Evolutionary conservation across 805 yeast genomes (phyloP).

Genomic region (Candida andamanensis): DNA sequence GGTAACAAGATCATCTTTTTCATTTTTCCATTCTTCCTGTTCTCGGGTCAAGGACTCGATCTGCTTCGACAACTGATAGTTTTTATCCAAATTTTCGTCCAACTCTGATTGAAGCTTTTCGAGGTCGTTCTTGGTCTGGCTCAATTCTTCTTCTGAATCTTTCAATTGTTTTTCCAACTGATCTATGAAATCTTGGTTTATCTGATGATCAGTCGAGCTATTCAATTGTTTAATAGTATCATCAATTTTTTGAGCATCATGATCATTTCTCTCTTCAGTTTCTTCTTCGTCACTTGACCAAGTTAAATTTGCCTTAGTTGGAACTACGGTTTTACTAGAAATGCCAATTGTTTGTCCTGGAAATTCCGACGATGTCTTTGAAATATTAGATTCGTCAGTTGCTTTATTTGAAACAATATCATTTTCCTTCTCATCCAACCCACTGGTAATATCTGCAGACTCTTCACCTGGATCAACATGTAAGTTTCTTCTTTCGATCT

Average conservation of each 20-base stretch:
- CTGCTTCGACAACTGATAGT: conserved; percentile 6
- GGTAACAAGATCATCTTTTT: conserved; percentile 6
- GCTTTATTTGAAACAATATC: too few species aligned
- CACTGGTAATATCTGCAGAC: neutral
- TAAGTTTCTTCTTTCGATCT: conserved; percentile 72
- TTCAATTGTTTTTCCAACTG: conserved; percentile 1
- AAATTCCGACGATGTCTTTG: conserved; percentile 6
- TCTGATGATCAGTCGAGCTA: neutral
- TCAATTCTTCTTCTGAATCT: conserved; percentile 2
- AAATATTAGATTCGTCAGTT: conserved; percentile 3
- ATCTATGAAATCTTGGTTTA: neutral
- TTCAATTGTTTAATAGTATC: neutral
- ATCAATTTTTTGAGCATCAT: conserved; percentile 1
- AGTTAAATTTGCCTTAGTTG: conserved; percentile 75
- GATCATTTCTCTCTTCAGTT: neutral
- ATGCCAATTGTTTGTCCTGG: conserved; percentile 33
- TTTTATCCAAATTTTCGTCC: conserved; percentile 4
- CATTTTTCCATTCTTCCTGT: conserved; percentile 4
- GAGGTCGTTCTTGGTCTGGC: conserved; percentile 5
- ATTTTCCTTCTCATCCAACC: conserved; percentile 1
- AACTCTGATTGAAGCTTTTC: conserved; percentile 6
- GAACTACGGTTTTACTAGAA: conserved; percentile 70
- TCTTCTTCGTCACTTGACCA: conserved; percentile 83
- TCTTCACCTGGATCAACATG: conserved; percentile 21
- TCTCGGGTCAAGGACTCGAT: conserved; percentile 3